These are phyloP conservation scores for Rhizopus stolonifer DNA, from an alignment of 371 early-diverging fungal genomes.

Conservation along the genomic window DNA sequence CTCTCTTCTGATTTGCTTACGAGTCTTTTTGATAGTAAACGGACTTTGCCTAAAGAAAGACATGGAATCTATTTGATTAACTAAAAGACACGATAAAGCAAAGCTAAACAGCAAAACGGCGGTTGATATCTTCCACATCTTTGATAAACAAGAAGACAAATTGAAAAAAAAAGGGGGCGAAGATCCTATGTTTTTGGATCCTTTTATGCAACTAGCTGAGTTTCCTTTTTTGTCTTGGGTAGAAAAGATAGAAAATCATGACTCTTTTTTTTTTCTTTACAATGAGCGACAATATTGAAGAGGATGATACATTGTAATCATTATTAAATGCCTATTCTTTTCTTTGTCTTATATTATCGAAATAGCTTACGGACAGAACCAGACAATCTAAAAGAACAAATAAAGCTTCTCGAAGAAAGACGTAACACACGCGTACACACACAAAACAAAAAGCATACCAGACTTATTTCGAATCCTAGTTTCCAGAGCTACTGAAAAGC, in stretches of 20 bases:
- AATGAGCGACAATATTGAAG: neutral
- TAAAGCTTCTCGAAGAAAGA: conserved; percentile 6
- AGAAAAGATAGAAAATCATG: too few relatives aligned
- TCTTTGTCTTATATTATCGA: neutral
- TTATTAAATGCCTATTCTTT: neutral
- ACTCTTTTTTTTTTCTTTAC: too few relatives aligned
- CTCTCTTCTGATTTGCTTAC: conserved; percentile 13
- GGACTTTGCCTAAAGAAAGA: conserved; percentile 11
- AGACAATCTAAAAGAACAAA: conserved; percentile 16
- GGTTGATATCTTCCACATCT: too few relatives aligned
- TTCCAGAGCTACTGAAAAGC: conserved; percentile 19
- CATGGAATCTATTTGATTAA: too few relatives aligned
- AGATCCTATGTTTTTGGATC: too few relatives aligned
- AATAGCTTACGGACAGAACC: conserved; percentile 11
- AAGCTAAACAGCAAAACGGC: too few relatives aligned
- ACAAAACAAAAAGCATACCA: neutral
- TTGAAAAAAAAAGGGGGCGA: too few relatives aligned
- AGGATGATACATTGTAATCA: neutral
- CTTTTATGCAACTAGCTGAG: too few relatives aligned
- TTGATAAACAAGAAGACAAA: too few relatives aligned
- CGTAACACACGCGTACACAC: conserved; percentile 13
- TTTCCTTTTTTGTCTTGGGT: too few relatives aligned
- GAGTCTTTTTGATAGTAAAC: conserved; percentile 4
- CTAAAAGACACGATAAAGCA: too few relatives aligned
- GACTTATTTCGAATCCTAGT: conserved; percentile 13